Percentiles rank a stretch among this genome's conserved stretches.
Conservation (phyloP, 2,329 filamentous ascomycete genomes). For the Colletotrichum sansevieriae region DNA sequence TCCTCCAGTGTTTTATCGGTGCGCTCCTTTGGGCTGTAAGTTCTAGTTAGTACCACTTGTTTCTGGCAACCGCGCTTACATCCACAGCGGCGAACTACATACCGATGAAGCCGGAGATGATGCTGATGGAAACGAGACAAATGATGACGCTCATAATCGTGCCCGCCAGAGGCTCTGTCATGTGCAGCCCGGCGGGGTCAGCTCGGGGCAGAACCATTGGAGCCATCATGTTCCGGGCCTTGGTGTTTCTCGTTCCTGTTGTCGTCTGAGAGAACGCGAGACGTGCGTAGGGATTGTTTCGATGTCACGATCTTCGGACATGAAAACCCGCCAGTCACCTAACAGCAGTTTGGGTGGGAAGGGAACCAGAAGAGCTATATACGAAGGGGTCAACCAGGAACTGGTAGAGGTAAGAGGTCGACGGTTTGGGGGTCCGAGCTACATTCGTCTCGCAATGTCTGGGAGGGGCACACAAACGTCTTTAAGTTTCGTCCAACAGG, state of each 20-base stretch:
- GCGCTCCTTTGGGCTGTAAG: slow-evolving; percentile 53
- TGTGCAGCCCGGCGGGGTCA: slow-evolving; percentile 27
- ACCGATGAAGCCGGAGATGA: slow-evolving; percentile 55
- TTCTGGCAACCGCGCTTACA: neutral
- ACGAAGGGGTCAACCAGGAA: slow-evolving; percentile 29
- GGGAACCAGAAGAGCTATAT: slow-evolving; percentile 36
- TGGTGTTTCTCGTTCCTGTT: slow-evolving; percentile 3
- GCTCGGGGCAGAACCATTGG: slow-evolving; percentile 15
- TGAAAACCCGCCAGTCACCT: neutral
- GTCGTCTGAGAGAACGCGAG: neutral
- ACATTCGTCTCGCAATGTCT: slow-evolving; percentile 37
- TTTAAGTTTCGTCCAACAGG: slow-evolving; percentile 40
- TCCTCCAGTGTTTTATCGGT: slow-evolving; percentile 55
- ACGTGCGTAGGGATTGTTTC: neutral
- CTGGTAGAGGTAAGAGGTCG: slow-evolving; percentile 20
- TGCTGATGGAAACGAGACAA: slow-evolving; percentile 51
- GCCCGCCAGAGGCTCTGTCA: slow-evolving; percentile 50
- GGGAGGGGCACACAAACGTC: slow-evolving; percentile 31
- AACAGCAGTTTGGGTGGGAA: too few relatives aligned
- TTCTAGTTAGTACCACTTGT: slow-evolving; percentile 29
- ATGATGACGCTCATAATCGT: slow-evolving; percentile 53
- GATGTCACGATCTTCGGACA: slow-evolving; percentile 28
- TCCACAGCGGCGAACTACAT: slow-evolving; percentile 36
- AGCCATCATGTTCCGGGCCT: slow-evolving; percentile 33
- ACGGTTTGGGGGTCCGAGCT: slow-evolving; percentile 38